Evolutionary conservation across 371 early-diverging fungal species (phyloP).

Genomic region (Mucor mucedo): DNA sequence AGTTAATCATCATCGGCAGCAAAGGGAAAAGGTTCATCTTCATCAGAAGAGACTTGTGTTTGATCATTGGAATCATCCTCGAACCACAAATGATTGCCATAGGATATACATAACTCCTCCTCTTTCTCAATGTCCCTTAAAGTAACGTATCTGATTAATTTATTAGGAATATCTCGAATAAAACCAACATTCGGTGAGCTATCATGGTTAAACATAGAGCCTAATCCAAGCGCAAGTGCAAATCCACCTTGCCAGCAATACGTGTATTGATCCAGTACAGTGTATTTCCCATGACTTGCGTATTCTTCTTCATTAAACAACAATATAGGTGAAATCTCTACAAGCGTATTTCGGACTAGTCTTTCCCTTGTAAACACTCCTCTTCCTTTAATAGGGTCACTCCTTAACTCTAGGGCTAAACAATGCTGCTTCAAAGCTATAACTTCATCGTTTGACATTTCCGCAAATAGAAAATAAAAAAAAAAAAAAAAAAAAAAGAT

Average conservation of each 20-base stretch:
- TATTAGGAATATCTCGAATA: constrained; percentile 59
- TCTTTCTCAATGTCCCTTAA: constrained; percentile 56
- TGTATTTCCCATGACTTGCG: constrained; percentile 60
- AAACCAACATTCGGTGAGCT: constrained; percentile 68
- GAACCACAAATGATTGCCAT: constrained; percentile 74
- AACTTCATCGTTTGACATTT: constrained; percentile 9
- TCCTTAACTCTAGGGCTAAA: constrained; percentile 47
- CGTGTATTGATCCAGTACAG: constrained; percentile 70
- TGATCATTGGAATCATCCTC: constrained; percentile 37
- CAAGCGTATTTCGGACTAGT: constrained; percentile 51
- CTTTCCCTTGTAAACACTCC: constrained; percentile 59
- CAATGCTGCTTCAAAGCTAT: constrained; percentile 34
- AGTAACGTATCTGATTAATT: constrained; percentile 63
- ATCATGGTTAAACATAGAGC: constrained; percentile 74
- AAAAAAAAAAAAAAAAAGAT: constrained; percentile 3
- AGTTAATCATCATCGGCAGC: constrained; percentile 8
- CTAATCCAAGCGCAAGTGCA: constrained; percentile 72
- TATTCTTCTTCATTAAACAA: constrained; percentile 64
- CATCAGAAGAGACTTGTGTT: background rate
- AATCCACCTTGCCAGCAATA: constrained; percentile 71
- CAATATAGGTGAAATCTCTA: constrained; percentile 69
- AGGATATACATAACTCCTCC: constrained; percentile 74
- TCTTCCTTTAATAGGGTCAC: constrained; percentile 60
- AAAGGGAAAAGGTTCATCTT: constrained; percentile 28
- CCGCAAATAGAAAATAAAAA: background rate